phyloP scores from a whole-genome alignment of 805 yeast genomes.

The Candida caryicola region DNA sequence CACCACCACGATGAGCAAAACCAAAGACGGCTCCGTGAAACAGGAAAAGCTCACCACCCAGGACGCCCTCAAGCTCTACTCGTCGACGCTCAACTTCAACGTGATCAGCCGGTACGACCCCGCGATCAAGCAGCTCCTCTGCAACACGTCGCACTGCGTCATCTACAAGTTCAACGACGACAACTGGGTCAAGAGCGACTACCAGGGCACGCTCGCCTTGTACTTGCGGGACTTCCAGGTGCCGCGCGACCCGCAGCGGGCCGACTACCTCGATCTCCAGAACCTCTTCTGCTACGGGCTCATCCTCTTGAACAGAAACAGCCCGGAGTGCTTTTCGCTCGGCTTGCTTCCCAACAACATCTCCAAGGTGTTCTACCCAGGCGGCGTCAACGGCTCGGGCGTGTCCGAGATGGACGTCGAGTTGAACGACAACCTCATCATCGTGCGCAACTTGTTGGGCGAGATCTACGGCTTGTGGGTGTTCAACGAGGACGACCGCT shows the following conservation, averaged over 20 bases:
- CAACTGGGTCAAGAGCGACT: conserved; percentile 66
- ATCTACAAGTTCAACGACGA: conserved; percentile 60
- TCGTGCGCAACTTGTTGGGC: conserved; percentile 63
- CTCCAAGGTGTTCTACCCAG: conserved; percentile 42
- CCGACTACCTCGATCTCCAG: conserved; percentile 32
- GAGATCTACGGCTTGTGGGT: conserved; percentile 80
- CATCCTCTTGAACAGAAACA: conserved; percentile 63
- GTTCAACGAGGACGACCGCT: conserved; percentile 65
- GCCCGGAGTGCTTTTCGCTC: conserved; percentile 68
- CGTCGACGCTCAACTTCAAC: conserved; percentile 68
- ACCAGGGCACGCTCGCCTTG: conserved; percentile 66
- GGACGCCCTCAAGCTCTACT: conserved; percentile 57
- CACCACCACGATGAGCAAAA: neutral
- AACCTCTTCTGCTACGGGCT: conserved; percentile 62
- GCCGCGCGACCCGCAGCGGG: conserved; percentile 15
- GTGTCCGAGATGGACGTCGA: conserved; percentile 59
- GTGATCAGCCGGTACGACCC: conserved; percentile 79
- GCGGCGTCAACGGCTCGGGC: conserved; percentile 26
- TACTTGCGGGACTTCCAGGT: conserved; percentile 50
- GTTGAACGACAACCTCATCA: conserved; percentile 64
- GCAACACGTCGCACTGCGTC: conserved; percentile 69
- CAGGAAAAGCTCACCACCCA: conserved; percentile 39
- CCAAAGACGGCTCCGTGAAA: conserved; percentile 49
- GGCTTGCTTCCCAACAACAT: conserved; percentile 61
- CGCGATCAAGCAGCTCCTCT: conserved; percentile 60